Evolutionary conservation across 2,329 filamentous ascomycete genomes (phyloP), one percentile per base, ranked within the genome.

Genomic region (Daldinia sp.): DNA sequence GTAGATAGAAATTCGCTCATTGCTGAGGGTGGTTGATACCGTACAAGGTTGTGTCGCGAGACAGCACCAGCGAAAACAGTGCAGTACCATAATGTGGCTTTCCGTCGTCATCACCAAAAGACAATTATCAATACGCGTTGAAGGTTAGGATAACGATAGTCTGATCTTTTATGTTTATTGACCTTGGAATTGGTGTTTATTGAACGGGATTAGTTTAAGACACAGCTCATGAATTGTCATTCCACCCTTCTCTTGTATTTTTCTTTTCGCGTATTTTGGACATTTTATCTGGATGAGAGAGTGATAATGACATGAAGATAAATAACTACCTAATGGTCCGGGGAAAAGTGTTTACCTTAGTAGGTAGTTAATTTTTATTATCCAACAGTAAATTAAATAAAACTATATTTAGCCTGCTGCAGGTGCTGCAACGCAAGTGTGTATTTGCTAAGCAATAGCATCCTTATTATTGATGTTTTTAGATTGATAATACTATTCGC

Each of bases 371-470:
- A 15, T 51, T 15, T 51, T 51, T 1, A 33, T n/a, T 18, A 15
- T 1, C 20, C 20, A 23, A 13, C 2, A 51, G 46, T 51, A 33
- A 33, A 51, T 30, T 10, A 51, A 51, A 18, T 6, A 33, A 33
- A 30, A 15, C 46, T 51, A 51, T 51, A 51, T 51, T 51, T 51
- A 51, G 46, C 46, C 15, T 18, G 3, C 9, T 51, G 46, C 46
- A 51, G 15, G 28, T 51, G 46, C 46, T 51, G 46, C 46, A 33
- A 51, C 18, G 46, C 26, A 33, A 30, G 26, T 30, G 23, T 6
- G 7, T 20, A 54, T 35, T 54, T 54, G 37, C n/a, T 54, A 37
- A 54, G 50, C 50, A 37, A 37, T 53, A 54, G n/a, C 6, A 37
- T 35, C 30, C n/a, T 20, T 54, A 20, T 35, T 53, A 53, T 51